These are phyloP conservation scores for Galium porrigens DNA, from an alignment of 305 asterid genomes.

Conservation along the genomic window DNA sequence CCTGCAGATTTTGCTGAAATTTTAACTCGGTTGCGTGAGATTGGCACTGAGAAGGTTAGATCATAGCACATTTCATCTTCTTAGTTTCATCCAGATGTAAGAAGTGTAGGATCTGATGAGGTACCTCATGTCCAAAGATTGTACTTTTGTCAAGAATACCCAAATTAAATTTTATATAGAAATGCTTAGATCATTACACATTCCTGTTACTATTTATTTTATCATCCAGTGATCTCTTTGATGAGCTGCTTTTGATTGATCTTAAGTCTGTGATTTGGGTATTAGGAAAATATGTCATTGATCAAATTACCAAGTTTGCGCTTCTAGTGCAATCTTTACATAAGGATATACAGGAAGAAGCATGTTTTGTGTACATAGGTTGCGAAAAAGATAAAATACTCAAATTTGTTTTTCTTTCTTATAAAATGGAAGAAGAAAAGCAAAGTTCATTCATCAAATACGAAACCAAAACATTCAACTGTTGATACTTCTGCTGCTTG, in stretches of 20 bases:
- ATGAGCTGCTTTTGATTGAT: neutral
- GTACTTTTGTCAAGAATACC: neutral
- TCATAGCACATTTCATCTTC: neutral
- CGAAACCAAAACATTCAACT: neutral
- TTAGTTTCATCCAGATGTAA: neutral
- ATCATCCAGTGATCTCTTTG: neutral
- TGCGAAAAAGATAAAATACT: neutral
- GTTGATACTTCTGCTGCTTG: neutral
- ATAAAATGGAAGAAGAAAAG: neutral
- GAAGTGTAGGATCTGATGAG: neutral
- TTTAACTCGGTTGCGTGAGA: constrained; percentile 43
- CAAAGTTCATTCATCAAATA: neutral
- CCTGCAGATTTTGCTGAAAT: constrained; percentile 65
- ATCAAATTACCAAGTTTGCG: neutral
- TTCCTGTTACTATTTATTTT: neutral
- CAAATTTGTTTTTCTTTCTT: neutral
- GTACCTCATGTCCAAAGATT: neutral
- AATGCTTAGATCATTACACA: neutral
- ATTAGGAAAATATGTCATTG: neutral
- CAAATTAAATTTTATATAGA: neutral
- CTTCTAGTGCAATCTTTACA: neutral
- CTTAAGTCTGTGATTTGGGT: neutral
- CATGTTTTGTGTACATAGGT: neutral
- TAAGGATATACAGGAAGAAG: too few relatives aligned
- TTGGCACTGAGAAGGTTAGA: constrained; percentile 40